Base-by-base conservation (phyloP, 768 basidiomycete genomes). In the Multifurca ochricompacta region DNA sequence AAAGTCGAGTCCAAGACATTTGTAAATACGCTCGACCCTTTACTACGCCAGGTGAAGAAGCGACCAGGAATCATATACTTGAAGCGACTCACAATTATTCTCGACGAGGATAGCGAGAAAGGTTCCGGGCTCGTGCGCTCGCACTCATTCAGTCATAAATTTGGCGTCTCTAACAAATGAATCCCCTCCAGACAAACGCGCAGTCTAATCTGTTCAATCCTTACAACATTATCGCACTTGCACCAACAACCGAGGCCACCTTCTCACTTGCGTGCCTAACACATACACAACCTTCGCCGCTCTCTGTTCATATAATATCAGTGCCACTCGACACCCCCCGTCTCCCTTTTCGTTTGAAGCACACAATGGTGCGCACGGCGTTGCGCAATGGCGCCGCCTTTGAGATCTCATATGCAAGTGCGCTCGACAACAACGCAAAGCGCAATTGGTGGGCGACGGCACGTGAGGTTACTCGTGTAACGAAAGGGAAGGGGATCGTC, bases 401-500 rank as follows among this genome's bases (percentile, higher is more conserved):
- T 63, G 91, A 92, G 67, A 78, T 93, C 42, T 76, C 75, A 59
- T 92, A 91, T 57, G 81, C 80, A 0, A 85, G 86, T 13, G 85
- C 87, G 0, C 68, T 92, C 28, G 82, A 79, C 0, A 63, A 73
- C 3, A 68, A 67, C 8, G 78, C 80, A 4, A 87, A 87, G 69
- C 71, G 87, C 36, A 88, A 91, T 59, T 89, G 89, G 90, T 88
- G 91, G 91, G 81, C 85, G 0, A 75, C 80, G 0, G 80, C 87
- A 10, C 72, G 83, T 31, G 91, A 94, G 67, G 72, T 93, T 2
- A 75, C 81, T 16, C 76, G 91, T 1, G 88, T 90, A 1, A 85
- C 88, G 3, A 88, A 88, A 59, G 89, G 90, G 1, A 87, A 82
- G 64, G 84, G 81, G 0, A 65, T 92, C 48, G 65, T 94, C 11